Percentiles rank a stretch among this genome's conserved stretches.
phyloP scores from a whole-genome alignment of 192 early-diverging fungal genomes.

The Gigaspora rosea region DNA sequence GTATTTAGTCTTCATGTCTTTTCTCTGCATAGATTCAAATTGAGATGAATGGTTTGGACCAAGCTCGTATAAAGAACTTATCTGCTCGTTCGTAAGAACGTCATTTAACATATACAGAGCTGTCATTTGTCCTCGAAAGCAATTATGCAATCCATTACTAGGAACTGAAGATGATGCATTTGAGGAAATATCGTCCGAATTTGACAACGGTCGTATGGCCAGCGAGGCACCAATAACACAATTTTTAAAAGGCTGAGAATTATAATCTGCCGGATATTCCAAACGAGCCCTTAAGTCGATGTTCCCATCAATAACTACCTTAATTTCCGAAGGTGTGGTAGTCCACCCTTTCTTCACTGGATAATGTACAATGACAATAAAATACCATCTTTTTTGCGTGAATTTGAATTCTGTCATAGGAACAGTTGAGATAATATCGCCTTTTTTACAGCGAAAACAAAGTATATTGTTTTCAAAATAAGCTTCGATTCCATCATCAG shows the following conservation, averaged over 20 bases:
- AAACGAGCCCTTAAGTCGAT: conserved; percentile 15
- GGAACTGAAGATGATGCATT: background rate
- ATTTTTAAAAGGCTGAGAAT: conserved; percentile 11
- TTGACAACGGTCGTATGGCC: background rate
- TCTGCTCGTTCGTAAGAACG: conserved; percentile 17
- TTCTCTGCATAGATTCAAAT: background rate
- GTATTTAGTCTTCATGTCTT: background rate
- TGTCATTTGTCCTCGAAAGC: conserved; percentile 31
- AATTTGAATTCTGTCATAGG: conserved; percentile 25
- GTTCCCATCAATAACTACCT: conserved; percentile 13
- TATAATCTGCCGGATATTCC: conserved; percentile 18
- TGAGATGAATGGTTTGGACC: conserved; percentile 17
- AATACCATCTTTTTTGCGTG: conserved; percentile 26
- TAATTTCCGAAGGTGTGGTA: conserved; percentile 15
- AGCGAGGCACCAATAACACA: conserved; percentile 26
- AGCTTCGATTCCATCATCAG: conserved; percentile 28
- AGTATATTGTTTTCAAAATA: conserved; percentile 30
- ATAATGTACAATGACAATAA: conserved; percentile 18
- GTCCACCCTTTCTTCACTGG: conserved; percentile 22
- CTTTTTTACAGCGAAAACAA: conserved; percentile 14
- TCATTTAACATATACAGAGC: conserved; percentile 17
- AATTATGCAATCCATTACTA: conserved; percentile 6
- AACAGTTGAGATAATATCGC: background rate
- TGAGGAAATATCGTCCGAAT: background rate
- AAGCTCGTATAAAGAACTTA: background rate